Evolutionary conservation across 257 asterid species (phyloP).

Genomic region (Solanum pennellii): DNA sequence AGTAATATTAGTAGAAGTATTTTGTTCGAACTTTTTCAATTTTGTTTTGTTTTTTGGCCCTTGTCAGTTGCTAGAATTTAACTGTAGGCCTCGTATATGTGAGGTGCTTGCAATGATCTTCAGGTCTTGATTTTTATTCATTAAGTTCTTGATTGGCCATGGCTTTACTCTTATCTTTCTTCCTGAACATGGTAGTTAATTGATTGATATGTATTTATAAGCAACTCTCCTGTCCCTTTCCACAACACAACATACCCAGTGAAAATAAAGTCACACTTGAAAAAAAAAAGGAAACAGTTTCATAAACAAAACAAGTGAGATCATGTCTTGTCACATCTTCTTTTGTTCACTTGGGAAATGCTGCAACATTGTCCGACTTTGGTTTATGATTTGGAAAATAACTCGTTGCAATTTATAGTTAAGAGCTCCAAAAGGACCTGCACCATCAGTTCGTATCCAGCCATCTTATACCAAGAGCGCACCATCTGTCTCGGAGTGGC

Average conservation of each 20-base stretch:
- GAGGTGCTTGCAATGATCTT: not conserved
- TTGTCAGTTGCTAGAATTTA: not conserved
- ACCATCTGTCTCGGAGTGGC: conserved; percentile 31
- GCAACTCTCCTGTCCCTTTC: not conserved
- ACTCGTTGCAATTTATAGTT: not conserved
- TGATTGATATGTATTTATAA: not conserved
- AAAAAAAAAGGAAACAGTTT: not conserved
- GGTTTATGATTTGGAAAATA: not conserved
- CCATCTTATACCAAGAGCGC: conserved; percentile 34
- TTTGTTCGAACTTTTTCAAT: not conserved
- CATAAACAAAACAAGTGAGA: not conserved
- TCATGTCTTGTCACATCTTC: not conserved
- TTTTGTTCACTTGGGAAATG: not conserved
- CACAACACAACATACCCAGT: not conserved
- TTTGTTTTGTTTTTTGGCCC: not conserved
- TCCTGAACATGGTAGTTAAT: not conserved
- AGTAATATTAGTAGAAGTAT: not conserved
- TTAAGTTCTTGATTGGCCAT: not conserved
- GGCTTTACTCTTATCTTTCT: not conserved
- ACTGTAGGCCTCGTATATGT: not conserved
- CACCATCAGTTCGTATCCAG: conserved; percentile 27
- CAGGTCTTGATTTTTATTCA: not conserved
- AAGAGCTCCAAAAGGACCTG: conserved; percentile 42
- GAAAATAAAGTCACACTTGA: not conserved
- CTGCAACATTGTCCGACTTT: not conserved